phyloP scores from a whole-genome alignment of 2,329 filamentous ascomycete species.

The Fusarium aywerte region DNA sequence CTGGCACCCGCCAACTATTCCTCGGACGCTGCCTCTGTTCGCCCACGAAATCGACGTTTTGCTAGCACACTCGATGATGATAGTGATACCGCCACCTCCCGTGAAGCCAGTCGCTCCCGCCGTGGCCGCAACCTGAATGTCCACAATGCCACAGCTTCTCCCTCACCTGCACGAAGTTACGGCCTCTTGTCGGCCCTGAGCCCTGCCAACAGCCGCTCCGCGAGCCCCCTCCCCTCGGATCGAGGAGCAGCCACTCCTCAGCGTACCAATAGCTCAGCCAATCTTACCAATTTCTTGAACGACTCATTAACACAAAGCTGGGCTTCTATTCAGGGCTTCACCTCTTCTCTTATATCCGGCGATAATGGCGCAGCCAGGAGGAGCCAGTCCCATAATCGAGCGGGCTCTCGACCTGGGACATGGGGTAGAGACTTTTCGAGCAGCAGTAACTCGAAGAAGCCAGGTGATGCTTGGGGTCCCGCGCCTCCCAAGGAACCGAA shows the following conservation, averaged over 20 bases:
- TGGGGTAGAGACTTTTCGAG: constrained; percentile 34
- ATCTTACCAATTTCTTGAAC: constrained; percentile 57
- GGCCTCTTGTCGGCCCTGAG: constrained; percentile 50
- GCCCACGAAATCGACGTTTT: constrained; percentile 63
- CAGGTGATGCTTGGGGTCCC: constrained; percentile 60
- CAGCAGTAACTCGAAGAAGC: constrained; percentile 30
- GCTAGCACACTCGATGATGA: constrained; percentile 49
- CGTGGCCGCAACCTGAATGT: constrained; percentile 38
- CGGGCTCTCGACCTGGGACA: constrained; percentile 36
- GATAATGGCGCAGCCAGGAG: constrained; percentile 39
- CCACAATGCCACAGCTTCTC: constrained; percentile 25
- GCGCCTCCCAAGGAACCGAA: constrained; percentile 53
- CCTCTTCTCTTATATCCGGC: constrained; percentile 56
- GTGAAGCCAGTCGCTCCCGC: constrained; percentile 32
- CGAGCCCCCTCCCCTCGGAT: constrained; percentile 61
- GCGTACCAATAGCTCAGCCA: constrained; percentile 52
- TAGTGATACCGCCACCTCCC: constrained; percentile 35
- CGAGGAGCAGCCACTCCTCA: constrained; percentile 48
- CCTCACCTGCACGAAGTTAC: constrained; percentile 51
- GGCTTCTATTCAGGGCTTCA: constrained; percentile 66
- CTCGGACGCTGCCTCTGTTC: constrained; percentile 54
- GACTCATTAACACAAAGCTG: constrained; percentile 65
- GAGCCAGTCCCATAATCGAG: constrained; percentile 41
- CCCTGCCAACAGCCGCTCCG: constrained; percentile 56
- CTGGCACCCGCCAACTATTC: constrained; percentile 56